These are phyloP conservation scores for Cutaneotrichosporon sp. DNA, from an alignment of 1,284 basidiomycete genomes.

Conservation along the genomic window DNA sequence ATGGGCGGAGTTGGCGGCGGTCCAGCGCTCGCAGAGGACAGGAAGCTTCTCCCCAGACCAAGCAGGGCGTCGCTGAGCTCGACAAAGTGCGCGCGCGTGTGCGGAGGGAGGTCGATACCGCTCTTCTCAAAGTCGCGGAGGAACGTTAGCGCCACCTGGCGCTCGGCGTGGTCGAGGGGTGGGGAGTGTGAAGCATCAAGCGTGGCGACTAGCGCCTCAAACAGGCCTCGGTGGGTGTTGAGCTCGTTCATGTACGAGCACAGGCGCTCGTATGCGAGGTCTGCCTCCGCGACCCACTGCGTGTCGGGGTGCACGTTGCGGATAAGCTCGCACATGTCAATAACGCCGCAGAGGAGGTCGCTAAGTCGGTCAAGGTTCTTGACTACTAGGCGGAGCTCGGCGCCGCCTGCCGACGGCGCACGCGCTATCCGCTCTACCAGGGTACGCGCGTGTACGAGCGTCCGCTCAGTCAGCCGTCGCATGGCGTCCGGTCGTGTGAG, in stretches of 20 bases:
- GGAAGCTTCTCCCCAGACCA: slow-evolving; percentile 79
- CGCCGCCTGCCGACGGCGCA: slow-evolving; percentile 28
- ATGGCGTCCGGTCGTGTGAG: slow-evolving; percentile 35
- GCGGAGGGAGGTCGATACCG: slow-evolving; percentile 80
- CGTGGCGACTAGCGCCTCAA: slow-evolving; percentile 55
- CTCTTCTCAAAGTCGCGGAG: slow-evolving; percentile 97
- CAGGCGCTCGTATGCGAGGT: slow-evolving; percentile 80
- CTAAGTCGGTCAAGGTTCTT: slow-evolving; percentile 93
- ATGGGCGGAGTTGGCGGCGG: slow-evolving; percentile 28
- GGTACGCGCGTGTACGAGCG: slow-evolving; percentile 36
- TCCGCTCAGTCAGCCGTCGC: slow-evolving; percentile 38
- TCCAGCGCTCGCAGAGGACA: slow-evolving; percentile 55
- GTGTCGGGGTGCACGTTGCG: slow-evolving; percentile 87
- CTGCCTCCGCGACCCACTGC: slow-evolving; percentile 75
- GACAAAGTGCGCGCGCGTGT: slow-evolving; percentile 74
- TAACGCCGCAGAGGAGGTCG: slow-evolving; percentile 90
- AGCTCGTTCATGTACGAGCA: slow-evolving; percentile 97
- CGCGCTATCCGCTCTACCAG: slow-evolving; percentile 50
- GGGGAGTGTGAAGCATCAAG: slow-evolving; percentile 37
- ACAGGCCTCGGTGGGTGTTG: slow-evolving; percentile 90
- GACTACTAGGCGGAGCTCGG: slow-evolving; percentile 74
- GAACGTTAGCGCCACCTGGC: slow-evolving; percentile 83
- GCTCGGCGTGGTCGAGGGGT: slow-evolving; percentile 43
- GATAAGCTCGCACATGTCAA: slow-evolving; percentile 90
- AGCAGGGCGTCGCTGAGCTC: slow-evolving; percentile 86